These are phyloP conservation scores for Setomelanomma holmii DNA, from an alignment of 2,329 filamentous ascomycete species.

Conservation along the genomic window DNA sequence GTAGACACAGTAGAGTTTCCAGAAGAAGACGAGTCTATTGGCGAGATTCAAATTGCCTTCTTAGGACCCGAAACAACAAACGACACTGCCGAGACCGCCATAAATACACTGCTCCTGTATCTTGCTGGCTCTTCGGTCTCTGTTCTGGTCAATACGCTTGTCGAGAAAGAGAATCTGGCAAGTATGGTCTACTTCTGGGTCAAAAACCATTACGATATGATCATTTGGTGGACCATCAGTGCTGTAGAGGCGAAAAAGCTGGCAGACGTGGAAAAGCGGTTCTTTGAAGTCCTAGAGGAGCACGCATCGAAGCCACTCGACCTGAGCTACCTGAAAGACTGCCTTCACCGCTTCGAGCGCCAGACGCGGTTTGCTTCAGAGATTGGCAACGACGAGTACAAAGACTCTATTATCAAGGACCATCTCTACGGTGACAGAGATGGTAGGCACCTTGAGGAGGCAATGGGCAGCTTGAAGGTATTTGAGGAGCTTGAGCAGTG, in stretches of 20 bases:
- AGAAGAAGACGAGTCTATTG: conserved; percentile 93
- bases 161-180: conserved; percentile 90
- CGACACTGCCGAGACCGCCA: conserved; percentile 65
- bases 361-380: conserved; percentile 86
- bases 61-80: conserved; percentile 85
- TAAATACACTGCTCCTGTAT: conserved; percentile 83
- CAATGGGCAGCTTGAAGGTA: conserved; percentile 54
- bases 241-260: conserved; percentile 89
- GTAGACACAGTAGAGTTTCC: conserved; percentile 88
- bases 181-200: conserved; percentile 83
- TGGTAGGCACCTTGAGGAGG: conserved; percentile 61
- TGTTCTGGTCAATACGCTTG: conserved; percentile 86
- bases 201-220: conserved; percentile 79
- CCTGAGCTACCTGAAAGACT: conserved; percentile 89
- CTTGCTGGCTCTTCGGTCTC: conserved; percentile 93
- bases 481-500: conserved; percentile 77
- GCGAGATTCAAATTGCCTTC: conserved; percentile 85
- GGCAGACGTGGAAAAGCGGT: conserved; percentile 79
- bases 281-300: conserved; percentile 83
- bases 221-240: conserved; percentile 85
- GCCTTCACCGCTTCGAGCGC: conserved; percentile 79
- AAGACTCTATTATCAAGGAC: conserved; percentile 85
- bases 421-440: conserved; percentile 89
- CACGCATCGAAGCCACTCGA: conserved; percentile 82
- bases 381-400: conserved; percentile 79